Evolutionary conservation across 768 basidiomycete genomes (phyloP).

Genomic region (Lepiota subincarnata): DNA sequence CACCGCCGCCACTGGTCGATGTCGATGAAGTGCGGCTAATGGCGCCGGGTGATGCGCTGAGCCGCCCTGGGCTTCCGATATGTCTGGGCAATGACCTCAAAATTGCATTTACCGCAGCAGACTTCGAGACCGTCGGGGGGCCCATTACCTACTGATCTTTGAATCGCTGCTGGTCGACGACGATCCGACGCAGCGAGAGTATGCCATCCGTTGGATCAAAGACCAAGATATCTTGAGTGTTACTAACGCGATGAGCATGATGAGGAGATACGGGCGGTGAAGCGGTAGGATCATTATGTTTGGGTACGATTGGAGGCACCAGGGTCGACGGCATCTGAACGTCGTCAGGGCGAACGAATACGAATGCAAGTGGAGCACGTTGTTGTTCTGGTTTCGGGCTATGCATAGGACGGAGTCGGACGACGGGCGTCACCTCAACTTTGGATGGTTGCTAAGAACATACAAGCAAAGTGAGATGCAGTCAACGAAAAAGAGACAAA

Average conservation of each 20-base stretch:
- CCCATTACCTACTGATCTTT: slow-evolving; percentile 19
- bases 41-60: slow-evolving; percentile 18
- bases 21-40: slow-evolving; percentile 34
- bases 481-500: neutral
- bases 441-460: slow-evolving; percentile 45
- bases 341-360: slow-evolving; percentile 43
- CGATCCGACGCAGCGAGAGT: slow-evolving; percentile 52
- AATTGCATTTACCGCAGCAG: slow-evolving; percentile 34
- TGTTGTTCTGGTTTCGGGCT: neutral
- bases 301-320: slow-evolving; percentile 20
- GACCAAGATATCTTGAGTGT: slow-evolving; percentile 63
- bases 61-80: slow-evolving; percentile 22
- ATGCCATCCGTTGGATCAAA: slow-evolving; percentile 59
- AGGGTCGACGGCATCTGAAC: slow-evolving; percentile 35
- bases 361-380: slow-evolving; percentile 47
- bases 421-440: slow-evolving; percentile 52
- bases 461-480: neutral
- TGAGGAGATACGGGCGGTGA: slow-evolving; percentile 26
- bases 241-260: slow-evolving; percentile 30
- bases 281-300: slow-evolving; percentile 13
- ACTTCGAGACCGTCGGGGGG: slow-evolving; percentile 23
- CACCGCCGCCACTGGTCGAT: slow-evolving; percentile 17
- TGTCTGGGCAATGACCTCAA: slow-evolving; percentile 61
- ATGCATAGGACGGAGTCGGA: slow-evolving; percentile 37
- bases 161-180: slow-evolving; percentile 33